A percentile compares a stretch with the other conserved stretches of the same genome.
Conservation (phyloP, 2,329 filamentous ascomycete species). For the Beauveria sp. region DNA sequence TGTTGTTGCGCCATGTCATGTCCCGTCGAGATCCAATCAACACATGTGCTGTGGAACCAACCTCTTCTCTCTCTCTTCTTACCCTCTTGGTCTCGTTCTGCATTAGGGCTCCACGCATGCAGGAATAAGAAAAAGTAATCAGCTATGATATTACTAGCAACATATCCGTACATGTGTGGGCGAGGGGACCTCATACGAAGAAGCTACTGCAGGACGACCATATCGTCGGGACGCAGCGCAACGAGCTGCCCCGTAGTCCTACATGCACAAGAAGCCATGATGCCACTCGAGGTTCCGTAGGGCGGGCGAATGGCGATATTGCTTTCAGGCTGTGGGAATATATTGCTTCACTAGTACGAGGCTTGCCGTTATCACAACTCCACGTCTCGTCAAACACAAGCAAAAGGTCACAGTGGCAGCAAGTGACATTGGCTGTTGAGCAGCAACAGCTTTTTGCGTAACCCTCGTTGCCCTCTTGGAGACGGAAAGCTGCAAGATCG, state of each 20-base stretch:
- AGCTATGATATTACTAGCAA: background rate
- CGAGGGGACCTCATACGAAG: background rate
- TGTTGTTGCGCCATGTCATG: background rate
- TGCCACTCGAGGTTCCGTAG: background rate
- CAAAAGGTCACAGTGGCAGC: background rate
- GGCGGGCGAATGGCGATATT: background rate
- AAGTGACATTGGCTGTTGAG: background rate
- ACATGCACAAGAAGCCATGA: background rate
- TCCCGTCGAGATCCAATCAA: background rate
- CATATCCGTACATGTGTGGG: background rate
- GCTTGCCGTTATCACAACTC: background rate
- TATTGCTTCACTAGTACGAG: background rate
- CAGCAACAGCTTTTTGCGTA: background rate
- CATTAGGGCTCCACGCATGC: background rate
- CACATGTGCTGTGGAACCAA: background rate
- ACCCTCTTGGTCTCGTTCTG: background rate
- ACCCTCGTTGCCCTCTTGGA: background rate
- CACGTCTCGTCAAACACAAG: too few relatives aligned
- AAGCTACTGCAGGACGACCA: background rate
- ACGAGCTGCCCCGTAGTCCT: background rate
- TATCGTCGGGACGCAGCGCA: constrained; percentile 2
- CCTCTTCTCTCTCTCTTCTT: background rate
- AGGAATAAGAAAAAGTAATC: background rate
- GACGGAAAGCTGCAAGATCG: background rate
- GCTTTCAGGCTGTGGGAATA: background rate